Conservation (phyloP, 345 rosid genomes). For the Citrus glauca region DNA sequence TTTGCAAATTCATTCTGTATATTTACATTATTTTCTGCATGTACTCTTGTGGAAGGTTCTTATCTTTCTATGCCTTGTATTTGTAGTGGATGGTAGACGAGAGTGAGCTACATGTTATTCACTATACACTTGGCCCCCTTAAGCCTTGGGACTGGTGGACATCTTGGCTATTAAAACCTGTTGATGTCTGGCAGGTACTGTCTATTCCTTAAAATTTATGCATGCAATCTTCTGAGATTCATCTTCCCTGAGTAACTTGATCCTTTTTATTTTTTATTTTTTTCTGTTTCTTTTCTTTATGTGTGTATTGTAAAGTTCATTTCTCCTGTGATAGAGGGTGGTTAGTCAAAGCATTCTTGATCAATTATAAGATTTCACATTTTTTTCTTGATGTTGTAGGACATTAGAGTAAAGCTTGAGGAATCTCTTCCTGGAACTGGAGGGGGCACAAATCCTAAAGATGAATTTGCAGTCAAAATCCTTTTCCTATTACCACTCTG, state of each 20-base stretch:
- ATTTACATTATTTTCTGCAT: neutral
- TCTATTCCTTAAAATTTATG: neutral
- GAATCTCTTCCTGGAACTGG: conserved; percentile 92
- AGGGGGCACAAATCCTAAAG: conserved; percentile 76
- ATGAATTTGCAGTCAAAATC: conserved; percentile 57
- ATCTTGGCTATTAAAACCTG: conserved; percentile 92
- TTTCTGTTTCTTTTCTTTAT: neutral
- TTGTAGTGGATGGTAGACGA: conserved; percentile 99
- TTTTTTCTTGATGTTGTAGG: conserved; percentile 35
- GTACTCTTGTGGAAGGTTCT: conserved; percentile 6
- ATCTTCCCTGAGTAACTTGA: neutral
- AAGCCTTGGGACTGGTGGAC: conserved; percentile 99
- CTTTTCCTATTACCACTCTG: conserved; percentile 74
- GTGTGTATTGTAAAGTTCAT: neutral
- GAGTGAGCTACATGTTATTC: conserved; percentile 80
- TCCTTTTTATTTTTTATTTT: too few relatives aligned
- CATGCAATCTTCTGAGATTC: neutral
- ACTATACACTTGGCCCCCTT: conserved; percentile 91
- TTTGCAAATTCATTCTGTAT: neutral
- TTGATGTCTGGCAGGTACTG: conserved; percentile 92
- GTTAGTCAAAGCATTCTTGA: neutral
- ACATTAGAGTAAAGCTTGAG: conserved; percentile 58
- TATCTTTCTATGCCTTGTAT: conserved; percentile 11
- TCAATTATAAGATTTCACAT: neutral
- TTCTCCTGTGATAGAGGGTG: neutral